A percentile compares a stretch with the other conserved stretches of the same genome.
Conservation (phyloP, 305 asterid species). For the Plantago coronopus region DNA sequence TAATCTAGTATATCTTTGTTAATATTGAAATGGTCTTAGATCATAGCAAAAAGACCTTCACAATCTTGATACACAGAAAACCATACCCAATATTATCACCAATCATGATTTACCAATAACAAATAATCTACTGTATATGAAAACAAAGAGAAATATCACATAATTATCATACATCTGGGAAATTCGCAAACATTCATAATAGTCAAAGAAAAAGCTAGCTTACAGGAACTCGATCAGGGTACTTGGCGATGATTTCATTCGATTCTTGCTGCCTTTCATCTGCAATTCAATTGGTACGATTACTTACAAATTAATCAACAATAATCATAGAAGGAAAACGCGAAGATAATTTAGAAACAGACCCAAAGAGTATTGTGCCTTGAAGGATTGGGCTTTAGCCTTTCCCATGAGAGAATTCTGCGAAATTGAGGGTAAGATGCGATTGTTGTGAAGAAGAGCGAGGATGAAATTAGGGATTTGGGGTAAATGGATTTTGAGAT, state of each 20-base stretch:
- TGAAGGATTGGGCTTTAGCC: conserved; percentile 8
- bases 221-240: conserved; percentile 91
- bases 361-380: conserved; percentile 9
- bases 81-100: too few relatives aligned
- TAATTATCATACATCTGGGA: too few relatives aligned
- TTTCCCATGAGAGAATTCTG: neutral
- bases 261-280: conserved; percentile 74
- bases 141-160: too few relatives aligned
- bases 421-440: neutral
- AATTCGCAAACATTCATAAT: neutral
- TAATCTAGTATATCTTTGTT: too few relatives aligned
- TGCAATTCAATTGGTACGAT: conserved; percentile 22
- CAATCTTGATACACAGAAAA: too few relatives aligned
- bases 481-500: neutral
- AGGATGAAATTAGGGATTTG: neutral
- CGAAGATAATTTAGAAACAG: neutral
- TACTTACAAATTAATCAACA: neutral
- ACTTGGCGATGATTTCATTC: conserved; percentile 69
- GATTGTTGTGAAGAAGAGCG: neutral
- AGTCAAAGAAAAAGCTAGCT: conserved; percentile 20
- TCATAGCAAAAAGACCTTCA: too few relatives aligned
- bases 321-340: neutral
- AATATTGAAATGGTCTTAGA: too few relatives aligned
- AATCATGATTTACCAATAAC: too few relatives aligned
- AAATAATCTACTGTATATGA: too few relatives aligned